Base-by-base conservation (phyloP, 208 protist genomes). In the Acanthamoeba divionensis region DNA sequence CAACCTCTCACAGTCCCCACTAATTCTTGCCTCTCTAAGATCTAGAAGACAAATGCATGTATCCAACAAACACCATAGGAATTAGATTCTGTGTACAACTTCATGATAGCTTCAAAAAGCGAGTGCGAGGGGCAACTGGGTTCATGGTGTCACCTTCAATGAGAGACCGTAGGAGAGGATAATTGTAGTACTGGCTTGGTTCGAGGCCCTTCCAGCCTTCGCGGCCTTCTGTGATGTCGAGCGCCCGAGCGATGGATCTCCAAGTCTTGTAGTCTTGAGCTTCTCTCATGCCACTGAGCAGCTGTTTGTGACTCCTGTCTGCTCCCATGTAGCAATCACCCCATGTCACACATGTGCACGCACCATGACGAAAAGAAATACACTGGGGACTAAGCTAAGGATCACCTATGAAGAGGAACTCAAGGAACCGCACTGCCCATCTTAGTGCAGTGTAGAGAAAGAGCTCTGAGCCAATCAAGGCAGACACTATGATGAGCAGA, bases 211-310 rank as follows among this genome's bases (percentile, higher is more conserved):
- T 80, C 71, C 71, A 80, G 48, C 60, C 44, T n/a, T 80, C 71
- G 15, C 71, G 1, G 44, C 71, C 71, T 31, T 80, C 71, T 26
- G 18, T 57, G 2, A 6, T 29, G 44, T 80, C 71, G 26, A 80
- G 44, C 71, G 54, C 45, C 71, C 60, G 71, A 18, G 71, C 71
- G 2, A 80, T 24, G 24, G 41, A 44, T 4, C 71, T 44, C 71
- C 71, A 80, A 44, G 71, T 62, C n/a, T 50, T 50, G 36, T 80
- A 80, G 71, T 80, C 71, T 80, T 80, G 38, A n/a, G 71, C 71
- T 31, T 80, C 15, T 33, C 41, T 80, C 48, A 80, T 44, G n/a
- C 45, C 48, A 2, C 48, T 29, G 48, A 80, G 54, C 29, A 80
- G 71, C 9, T 80, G 54, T 44, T 50, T 80, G 44, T 80, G 71